Base-by-base conservation (phyloP, 169 alveolate genomes). In the Sarcocystis neurona region DNA sequence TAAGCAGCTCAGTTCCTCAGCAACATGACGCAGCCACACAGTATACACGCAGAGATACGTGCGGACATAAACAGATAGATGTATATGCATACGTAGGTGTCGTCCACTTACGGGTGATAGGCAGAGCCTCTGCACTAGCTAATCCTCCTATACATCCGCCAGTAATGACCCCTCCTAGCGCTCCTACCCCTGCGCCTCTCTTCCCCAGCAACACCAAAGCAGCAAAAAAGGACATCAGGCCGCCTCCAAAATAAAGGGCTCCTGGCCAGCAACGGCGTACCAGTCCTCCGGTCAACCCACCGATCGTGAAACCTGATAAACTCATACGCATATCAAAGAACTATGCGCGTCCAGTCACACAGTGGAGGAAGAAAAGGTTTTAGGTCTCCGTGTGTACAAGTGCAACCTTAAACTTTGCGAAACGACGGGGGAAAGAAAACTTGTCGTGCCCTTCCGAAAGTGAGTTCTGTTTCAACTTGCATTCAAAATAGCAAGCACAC, bases 101-200 rank as follows among this genome's bases (percentile, higher is more conserved):
- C 12, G 66, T 15, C 66, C 30, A 43, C 87, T 79, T 37, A 79
- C 87, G 53, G 8, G 77, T 27, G 23, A 79, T 39, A 0, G 87
- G 48, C 3, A 79, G 46, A 41, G 77, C 78, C 27, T 58, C 66
- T 12, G 87, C 78, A 53, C 23, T 37, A 23, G 56, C 48, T 6
- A 79, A 77, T 4, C 56, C 87, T 20, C 58, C 87, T 12, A 53
- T 79, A 4, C 78, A 79, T 1, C 75, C 87, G 47, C 87, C 87
- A 10, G 87, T 53, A 6, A 30, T 12, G 20, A 79, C 3, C 30
- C 87, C 87, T 5, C 87, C 87, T 32, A 79, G 20, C 23, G 87
- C 87, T 12, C 87, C 87, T 0, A 79, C 72, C n/a, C 78, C 60
- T 1, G 87, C 87, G 27, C 87, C 87, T 3, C 87, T 74, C 43